Evolutionary conservation across 106 monocot genomes (phyloP), one percentile per base, ranked within the genome.

Genomic region (Allium cepa): DNA sequence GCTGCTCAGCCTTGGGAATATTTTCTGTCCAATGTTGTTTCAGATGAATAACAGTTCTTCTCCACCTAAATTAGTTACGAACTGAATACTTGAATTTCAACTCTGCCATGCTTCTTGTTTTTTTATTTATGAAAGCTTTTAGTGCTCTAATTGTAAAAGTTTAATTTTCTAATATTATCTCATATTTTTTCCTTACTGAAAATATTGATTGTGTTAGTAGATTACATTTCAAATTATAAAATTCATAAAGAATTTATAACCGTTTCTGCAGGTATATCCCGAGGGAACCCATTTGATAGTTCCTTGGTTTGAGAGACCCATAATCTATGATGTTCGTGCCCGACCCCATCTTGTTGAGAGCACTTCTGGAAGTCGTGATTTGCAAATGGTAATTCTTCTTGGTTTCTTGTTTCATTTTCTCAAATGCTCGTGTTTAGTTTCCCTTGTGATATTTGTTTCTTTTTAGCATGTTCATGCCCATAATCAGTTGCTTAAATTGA

Each of bases 241-340:
- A 49, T 10, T 17, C 9, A 49, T 48, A 49, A 17, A 17, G 49
- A 16, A 50, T 15, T 51, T 27, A 26, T 55, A 36, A 36, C 36
- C 5, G 11, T 55, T 55, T 67, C 1, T 74, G 66, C 66, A 75
- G 74, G 74, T 74, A 50, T 74, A 74, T 67, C 74, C 74, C 47
- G 74, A 74, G 50, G 74, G 74, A 49, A 74, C 74, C 36, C 74
- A 74, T 67, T 59, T 74, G 7, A 67, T 74, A 4, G 59, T 74
- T n/a, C 74, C 74, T 26, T 74, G 74, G 74, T 74, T 74, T 11
- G 74, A 74, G 74, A 74, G 74, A 26, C 74, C 74, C 26, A 74
- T 74, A 11, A 74, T 74, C 16, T 74, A 74, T 50, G 74, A 74
- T 50, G 74, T 74, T 58, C 65, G 74, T 66, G 74, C 74, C n/a